Conservation (phyloP, 495 filamentous ascomycete species). For the Penicillium diatomitis region DNA sequence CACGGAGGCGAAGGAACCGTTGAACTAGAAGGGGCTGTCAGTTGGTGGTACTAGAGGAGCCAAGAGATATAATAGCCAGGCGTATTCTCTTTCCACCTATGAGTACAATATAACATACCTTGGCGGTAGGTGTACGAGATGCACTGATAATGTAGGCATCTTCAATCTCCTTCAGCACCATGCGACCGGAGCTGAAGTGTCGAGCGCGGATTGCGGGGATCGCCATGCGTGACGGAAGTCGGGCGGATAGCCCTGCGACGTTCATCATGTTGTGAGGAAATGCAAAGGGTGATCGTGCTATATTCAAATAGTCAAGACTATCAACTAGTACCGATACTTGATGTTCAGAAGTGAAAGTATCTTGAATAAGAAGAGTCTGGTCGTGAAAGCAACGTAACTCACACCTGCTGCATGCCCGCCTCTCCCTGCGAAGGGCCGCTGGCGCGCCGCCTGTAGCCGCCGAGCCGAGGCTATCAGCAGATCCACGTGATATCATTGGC, state of each 20-base stretch:
- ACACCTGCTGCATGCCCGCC: background rate
- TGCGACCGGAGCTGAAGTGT: constrained; percentile 56
- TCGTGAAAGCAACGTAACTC: no score
- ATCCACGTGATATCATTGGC: constrained; percentile 17
- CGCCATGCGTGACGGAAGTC: constrained; percentile 20
- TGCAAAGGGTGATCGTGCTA: background rate
- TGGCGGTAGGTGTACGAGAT: constrained; percentile 77
- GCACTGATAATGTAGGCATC: constrained; percentile 90
- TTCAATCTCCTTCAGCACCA: constrained; percentile 57
- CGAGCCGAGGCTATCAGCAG: constrained; percentile 20
- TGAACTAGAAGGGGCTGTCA: constrained; percentile 54
- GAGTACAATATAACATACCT: constrained; percentile 40
- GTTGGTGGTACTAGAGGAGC: background rate
- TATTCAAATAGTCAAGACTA: background rate
- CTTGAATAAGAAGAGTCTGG: no score
- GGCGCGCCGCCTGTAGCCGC: constrained; percentile 10
- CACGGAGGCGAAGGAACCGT: constrained; percentile 74
- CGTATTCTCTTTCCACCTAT: background rate
- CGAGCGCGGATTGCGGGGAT: constrained; percentile 42
- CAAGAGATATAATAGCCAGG: background rate
- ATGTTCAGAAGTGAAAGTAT: no score
- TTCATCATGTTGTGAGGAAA: constrained; percentile 13
- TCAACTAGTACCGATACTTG: background rate
- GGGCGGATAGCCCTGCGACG: constrained; percentile 18
- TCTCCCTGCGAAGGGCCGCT: background rate